Evolutionary conservation across 2,329 filamentous ascomycete species (phyloP), one percentile per base, ranked within the genome.

Genomic region (Sporothrix variecibatus): DNA sequence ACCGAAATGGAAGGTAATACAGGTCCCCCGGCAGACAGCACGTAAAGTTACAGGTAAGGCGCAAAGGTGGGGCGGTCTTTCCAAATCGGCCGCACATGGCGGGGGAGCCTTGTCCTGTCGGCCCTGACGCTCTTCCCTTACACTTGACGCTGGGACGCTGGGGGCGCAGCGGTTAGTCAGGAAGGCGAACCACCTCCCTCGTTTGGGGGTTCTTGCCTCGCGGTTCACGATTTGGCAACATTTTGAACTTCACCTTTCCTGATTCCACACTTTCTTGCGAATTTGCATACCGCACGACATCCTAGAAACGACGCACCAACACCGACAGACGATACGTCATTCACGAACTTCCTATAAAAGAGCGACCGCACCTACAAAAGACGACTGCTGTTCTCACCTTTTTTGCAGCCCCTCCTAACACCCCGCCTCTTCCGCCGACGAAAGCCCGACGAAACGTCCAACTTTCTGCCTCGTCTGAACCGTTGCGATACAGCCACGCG

Each of bases 41-140:
- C 11, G 20, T 23, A 40, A 12, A 23, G 7, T 43, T 8, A 8
- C 40, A 31, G 40, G 23, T 4, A 34, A 51, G 26, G 26, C 40
- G 31, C 62, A 67, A 6, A 20, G 38, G 62, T 67, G 65, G 65
- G 64, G 43, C 43, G 43, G 12, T 26, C 34, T 31, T 49, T 49
- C 26, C 65, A 51, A 12, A 68, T 31, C 28, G 26, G 23, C 12
- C 40, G 38, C 38, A 68, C 43, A 49, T 51, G 43, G 65, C 26
- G 65, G 65, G 65, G 65, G 65, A 68, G 65, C 65, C 65, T 68
- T 68, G 64, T 68, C 58, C 5, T 64, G 58, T 23, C 23, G 20
- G 65, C 23, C 26, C 23, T 34, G 64, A 17, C 62, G 15, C 40
- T 67, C 64, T n/a, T 31, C 28, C 64, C 38, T 46, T 12, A 28